Conservation (phyloP, 371 early-diverging fungal species). For the Mucor sp. region DNA sequence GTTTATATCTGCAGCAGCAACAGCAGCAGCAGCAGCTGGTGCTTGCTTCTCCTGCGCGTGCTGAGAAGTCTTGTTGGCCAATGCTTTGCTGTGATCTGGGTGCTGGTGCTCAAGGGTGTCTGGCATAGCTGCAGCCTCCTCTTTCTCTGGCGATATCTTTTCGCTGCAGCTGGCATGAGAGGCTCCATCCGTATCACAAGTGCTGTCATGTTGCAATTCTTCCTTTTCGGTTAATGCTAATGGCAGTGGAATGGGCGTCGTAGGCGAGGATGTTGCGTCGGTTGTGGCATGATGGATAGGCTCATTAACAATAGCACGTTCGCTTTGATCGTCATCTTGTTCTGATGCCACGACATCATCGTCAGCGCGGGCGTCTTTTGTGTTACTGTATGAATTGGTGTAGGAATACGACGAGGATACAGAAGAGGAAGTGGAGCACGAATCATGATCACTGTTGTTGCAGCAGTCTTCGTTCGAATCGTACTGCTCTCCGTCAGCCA, state of each 20-base stretch:
- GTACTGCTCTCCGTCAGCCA: neutral
- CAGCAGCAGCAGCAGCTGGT: neutral
- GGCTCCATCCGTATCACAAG: neutral
- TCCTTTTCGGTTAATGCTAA: neutral
- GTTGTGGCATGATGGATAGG: constrained; percentile 15
- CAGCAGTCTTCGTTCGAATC: constrained; percentile 1
- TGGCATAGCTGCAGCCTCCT: neutral
- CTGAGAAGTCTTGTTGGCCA: neutral
- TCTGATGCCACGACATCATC: neutral
- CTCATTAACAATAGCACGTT: constrained; percentile 62
- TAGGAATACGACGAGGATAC: constrained; percentile 15
- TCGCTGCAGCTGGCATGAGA: neutral
- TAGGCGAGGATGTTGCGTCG: neutral
- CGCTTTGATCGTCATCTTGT: constrained; percentile 6
- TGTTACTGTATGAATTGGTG: constrained; percentile 18
- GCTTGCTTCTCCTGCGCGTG: neutral
- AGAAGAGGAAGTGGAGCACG: constrained; percentile 14
- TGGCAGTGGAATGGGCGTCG: constrained; percentile 3
- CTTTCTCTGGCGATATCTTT: neutral
- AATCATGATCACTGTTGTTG: constrained; percentile 1
- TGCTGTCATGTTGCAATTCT: neutral
- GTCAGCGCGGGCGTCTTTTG: constrained; percentile 3
- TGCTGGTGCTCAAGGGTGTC: neutral
- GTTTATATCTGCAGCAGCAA: neutral
- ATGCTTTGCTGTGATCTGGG: neutral